Evolutionary conservation across 2,329 filamentous ascomycete genomes (phyloP), one percentile per base, ranked within the genome.

Genomic region (Torrubiellomyces zombiae): DNA sequence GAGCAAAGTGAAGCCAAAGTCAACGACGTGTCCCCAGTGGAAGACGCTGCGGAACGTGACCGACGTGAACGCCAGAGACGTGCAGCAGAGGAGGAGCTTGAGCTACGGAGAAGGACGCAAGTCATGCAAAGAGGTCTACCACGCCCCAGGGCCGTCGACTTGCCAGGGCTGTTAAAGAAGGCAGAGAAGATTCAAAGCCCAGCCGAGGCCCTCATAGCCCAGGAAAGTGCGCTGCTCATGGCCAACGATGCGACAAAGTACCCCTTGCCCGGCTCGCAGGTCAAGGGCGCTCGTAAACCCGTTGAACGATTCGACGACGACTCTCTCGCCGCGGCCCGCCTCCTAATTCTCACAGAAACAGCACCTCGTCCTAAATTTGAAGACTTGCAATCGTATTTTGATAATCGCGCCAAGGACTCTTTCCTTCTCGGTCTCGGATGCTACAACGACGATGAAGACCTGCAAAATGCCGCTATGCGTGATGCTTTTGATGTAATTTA

Each of bases 51-150:
- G 10, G 72, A 85, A 35, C 69, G 79, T 18, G 89, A 95, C 46
- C 68, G 72, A 28, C 67, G 80, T 31, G 82, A 92, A 45, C 67
- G 67, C 22, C 71, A 78, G 33, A 68, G 76, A 24, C 66, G 66
- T 19, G 74, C 85, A 40, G 78, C 75, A 41, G 69, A 52, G 27
- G 71, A 85, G 41, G 78, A 75, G 43, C 65, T 74, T 9, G 85
- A 95, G 38, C 78, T 82, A 42, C 75, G 70, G 46, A 67, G 85
- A 25, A 75, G 89, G 39, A 91, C 80, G 2, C 83, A 92, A 43
- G 85, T 92, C n/a, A 73, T 94, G 50, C 86, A 95, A 51, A 73
- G 67, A 37, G 69, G 67, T 4, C 58, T 98, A 9, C 89, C 89
- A 6, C 67, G 86, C 21, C 83, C 89, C 2, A 61, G 63, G 2